Conservation (phyloP, 179 eudicot species). For the Heliamphora ciliata region DNA sequence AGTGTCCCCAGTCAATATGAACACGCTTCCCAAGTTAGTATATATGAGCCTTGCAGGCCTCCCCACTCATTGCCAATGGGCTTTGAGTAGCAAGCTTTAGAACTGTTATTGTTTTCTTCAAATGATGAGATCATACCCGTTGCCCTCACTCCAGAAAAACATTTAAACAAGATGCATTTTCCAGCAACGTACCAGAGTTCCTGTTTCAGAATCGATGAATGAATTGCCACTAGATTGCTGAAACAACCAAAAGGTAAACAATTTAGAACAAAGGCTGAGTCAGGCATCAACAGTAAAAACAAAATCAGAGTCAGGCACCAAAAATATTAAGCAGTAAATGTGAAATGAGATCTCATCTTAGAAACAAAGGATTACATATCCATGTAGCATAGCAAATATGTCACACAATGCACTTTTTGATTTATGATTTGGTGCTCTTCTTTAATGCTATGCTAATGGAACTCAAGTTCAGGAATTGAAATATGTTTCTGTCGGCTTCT, state of each 20-base stretch:
- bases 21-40: too few relatives aligned
- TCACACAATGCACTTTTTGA: background rate
- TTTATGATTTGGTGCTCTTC: background rate
- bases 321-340: background rate
- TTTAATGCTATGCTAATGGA: background rate
- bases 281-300: background rate
- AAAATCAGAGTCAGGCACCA: background rate
- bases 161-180: conserved; percentile 3
- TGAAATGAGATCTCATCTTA: background rate
- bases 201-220: conserved; percentile 58
- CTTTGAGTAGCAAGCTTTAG: too few relatives aligned
- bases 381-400: background rate
- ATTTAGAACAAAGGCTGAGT: conserved; percentile 1
- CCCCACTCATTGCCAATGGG: too few relatives aligned
- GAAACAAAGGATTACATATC: background rate
- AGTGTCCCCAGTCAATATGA: too few relatives aligned
- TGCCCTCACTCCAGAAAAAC: background rate
- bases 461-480: background rate
- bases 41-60: too few relatives aligned
- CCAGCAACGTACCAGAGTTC: conserved; percentile 64
- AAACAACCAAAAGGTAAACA: conserved; percentile 19
- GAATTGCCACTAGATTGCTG: conserved; percentile 73
- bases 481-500: background rate
- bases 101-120: background rate
- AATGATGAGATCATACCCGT: background rate